Percentiles rank a stretch among this genome's conserved stretches.
phyloP scores from a whole-genome alignment of 2,329 filamentous ascomycete species.

The Colletotrichum viniferum region DNA sequence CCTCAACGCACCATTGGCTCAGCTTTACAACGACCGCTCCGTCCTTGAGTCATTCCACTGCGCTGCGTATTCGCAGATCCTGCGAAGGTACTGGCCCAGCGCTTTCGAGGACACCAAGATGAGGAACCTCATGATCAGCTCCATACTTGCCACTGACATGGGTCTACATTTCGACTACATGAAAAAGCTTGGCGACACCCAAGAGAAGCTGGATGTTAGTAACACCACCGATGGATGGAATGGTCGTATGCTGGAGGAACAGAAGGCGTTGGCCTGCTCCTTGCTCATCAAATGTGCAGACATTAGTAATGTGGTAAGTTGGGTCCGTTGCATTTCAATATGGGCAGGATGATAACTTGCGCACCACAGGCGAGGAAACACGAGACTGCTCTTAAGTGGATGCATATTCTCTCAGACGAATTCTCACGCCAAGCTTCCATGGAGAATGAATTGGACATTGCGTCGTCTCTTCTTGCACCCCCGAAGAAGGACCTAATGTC shows the following conservation, averaged over 20 bases:
- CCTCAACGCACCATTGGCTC: conserved; percentile 89
- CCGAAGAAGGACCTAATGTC: conserved; percentile 85
- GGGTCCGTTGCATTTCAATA: not conserved
- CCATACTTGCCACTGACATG: conserved; percentile 98
- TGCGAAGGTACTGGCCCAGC: conserved; percentile 88
- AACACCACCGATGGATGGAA: conserved; percentile 76
- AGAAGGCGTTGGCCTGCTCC: conserved; percentile 83
- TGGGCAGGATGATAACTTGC: conserved; percentile 23
- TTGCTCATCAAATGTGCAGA: conserved; percentile 97
- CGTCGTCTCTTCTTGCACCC: conserved; percentile 83
- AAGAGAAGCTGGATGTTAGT: conserved; percentile 75
- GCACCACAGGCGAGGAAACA: conserved; percentile 76
- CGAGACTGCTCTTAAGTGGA: conserved; percentile 85
- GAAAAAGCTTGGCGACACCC: conserved; percentile 80
- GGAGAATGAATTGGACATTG: conserved; percentile 86
- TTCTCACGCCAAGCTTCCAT: conserved; percentile 92
- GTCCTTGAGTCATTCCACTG: conserved; percentile 98
- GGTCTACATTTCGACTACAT: conserved; percentile 97
- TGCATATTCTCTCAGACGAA: conserved; percentile 91
- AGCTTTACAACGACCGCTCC: conserved; percentile 95
- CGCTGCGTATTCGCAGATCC: conserved; percentile 93
- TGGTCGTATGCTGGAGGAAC: conserved; percentile 74
- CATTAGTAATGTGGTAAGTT: conserved; percentile 93
- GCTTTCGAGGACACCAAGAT: conserved; percentile 81
- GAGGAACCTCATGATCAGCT: conserved; percentile 92